Percentiles rank a stretch among this genome's conserved stretches.
phyloP scores from a whole-genome alignment of 2,329 filamentous ascomycete species.

The Talaromyces sp. region DNA sequence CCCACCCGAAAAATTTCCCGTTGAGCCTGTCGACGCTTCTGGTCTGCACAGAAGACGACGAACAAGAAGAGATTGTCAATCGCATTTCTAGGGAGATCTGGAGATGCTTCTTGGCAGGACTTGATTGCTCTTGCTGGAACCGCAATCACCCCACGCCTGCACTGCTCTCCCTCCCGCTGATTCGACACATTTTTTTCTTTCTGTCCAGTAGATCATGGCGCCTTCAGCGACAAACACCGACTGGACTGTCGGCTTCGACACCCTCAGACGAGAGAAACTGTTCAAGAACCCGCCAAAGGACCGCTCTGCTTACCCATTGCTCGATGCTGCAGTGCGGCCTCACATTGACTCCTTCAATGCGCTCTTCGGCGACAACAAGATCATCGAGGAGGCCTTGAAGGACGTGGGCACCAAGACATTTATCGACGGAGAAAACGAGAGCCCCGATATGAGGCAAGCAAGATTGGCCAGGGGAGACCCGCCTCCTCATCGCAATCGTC shows the following conservation, averaged over 20 bases:
- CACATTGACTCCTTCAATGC: conserved; percentile 96
- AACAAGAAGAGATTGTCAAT: background rate
- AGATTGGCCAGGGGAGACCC: conserved; percentile 52
- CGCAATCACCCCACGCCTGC: background rate
- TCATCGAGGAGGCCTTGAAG: conserved; percentile 69
- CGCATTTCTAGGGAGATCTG: background rate
- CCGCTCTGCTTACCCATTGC: conserved; percentile 78
- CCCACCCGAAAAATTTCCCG: conserved; percentile 36
- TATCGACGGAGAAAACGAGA: conserved; percentile 67
- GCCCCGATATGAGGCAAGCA: conserved; percentile 31
- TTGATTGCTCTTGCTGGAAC: background rate
- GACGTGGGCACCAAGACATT: conserved; percentile 90
- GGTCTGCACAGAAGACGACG: background rate
- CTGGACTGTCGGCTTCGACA: conserved; percentile 86
- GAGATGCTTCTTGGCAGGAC: background rate
- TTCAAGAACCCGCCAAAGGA: conserved; percentile 87
- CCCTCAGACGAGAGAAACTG: conserved; percentile 76
- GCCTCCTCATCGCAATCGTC: conserved; percentile 61
- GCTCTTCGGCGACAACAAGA: conserved; percentile 69
- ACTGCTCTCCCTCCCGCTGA: background rate
- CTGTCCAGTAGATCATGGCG: conserved; percentile 42
- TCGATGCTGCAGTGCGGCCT: conserved; percentile 80
- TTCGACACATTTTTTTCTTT: background rate
- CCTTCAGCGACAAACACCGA: conserved; percentile 58
- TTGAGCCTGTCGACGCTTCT: conserved; percentile 10